Conservation (phyloP, 2,329 filamentous ascomycete genomes). For the Cordyceps militaris region DNA sequence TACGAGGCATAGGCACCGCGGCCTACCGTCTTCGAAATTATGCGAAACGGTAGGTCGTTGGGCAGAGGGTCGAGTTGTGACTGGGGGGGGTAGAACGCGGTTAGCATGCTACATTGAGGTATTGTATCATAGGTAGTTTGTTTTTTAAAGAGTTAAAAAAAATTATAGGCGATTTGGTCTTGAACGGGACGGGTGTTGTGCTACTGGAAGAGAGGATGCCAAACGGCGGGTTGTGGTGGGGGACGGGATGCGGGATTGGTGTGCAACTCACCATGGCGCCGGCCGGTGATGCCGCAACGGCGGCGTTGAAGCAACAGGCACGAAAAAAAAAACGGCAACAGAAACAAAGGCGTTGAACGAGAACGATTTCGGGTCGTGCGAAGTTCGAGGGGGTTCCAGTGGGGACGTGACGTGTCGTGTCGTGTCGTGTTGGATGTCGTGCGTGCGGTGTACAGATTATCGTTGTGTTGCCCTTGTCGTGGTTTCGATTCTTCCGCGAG, state of each 20-base stretch:
- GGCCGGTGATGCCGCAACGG: background rate
- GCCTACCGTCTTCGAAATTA: constrained; percentile 94
- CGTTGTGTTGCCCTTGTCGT: background rate
- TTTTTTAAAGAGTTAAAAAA: background rate
- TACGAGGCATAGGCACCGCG: constrained; percentile 97
- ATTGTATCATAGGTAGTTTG: background rate
- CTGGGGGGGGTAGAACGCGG: constrained; percentile 35
- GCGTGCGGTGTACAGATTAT: background rate
- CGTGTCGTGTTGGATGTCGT: background rate
- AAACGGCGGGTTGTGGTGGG: background rate
- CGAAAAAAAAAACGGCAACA: background rate
- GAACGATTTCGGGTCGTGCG: background rate
- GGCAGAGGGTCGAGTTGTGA: constrained; percentile 88
- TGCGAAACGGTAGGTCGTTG: constrained; percentile 77
- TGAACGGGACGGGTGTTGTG: background rate
- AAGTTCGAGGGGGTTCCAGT: too few species aligned
- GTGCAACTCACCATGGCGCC: constrained; percentile 37
- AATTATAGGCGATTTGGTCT: background rate
- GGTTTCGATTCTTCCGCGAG: background rate
- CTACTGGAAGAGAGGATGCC: background rate
- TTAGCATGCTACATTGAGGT: constrained; percentile 44
- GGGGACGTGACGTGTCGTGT: too few species aligned
- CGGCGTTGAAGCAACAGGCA: background rate
- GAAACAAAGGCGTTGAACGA: background rate
- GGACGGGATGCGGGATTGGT: background rate